Base-by-base conservation (phyloP, 108 stramenopile species). In the Fragilaria radians region DNA sequence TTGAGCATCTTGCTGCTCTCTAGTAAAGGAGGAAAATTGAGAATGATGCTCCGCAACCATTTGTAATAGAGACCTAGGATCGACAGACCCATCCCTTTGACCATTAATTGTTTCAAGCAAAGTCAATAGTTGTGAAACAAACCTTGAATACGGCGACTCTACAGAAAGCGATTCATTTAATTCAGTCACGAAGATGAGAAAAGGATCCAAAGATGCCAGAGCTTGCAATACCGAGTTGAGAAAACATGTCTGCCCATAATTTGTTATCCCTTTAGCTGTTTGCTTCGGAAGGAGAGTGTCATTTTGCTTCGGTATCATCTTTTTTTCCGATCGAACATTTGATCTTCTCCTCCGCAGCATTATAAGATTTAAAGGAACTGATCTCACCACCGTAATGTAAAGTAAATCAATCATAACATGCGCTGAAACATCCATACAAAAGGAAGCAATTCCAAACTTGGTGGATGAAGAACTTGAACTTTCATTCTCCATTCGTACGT, bases 1-100 rank as follows among this genome's bases (percentile, higher is more conserved):
- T 62, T 91, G 82, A 2, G 90, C 83, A 64, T 91, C 90, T 63
- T 91, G 90, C 59, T 88, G 90, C 52, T 91, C 81, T 30, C 28
- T 61, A 53, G 28, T 57, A 29, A 62, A 63, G 18, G 76, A 69
- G 32, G 57, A 28, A 66, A 86, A 86, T 52, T 86, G 85, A 7
- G 70, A 51, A 59, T 81, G 63, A 26, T 57, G 48, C 49, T 73
- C n/a, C 0, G 73, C 82, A n/a, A 86, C 62, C 23, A 24, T 34
- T 27, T 52, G 22, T 26, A 66, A 49, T 51, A 42, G 14, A 42
- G 14, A 42, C 14, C 36, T 42, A 42, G 36, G 36, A 42, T 42
- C 36, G 11, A 42, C 36, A 11, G 7, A 11, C 14, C 36, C 36
- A 11, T 42, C 36, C 14, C 36, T 7, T 42, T 42, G 36, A 14